Evolutionary conservation across 768 basidiomycete genomes (phyloP).

Genomic region (Pleurotus citrinopileatus): DNA sequence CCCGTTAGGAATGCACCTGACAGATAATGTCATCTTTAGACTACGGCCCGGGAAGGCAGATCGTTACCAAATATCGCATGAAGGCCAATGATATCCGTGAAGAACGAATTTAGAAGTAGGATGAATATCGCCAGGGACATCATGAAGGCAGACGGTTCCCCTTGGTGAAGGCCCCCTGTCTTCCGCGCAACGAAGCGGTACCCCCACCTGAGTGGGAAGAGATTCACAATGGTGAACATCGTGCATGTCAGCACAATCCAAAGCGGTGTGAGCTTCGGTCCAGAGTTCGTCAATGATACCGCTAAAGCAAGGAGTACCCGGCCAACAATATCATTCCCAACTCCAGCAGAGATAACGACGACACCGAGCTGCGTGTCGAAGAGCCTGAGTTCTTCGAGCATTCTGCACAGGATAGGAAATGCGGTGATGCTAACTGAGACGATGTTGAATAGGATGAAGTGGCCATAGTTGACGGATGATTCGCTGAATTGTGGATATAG

Average conservation of each 20-base stretch:
- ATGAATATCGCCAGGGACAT: slow-evolving; percentile 4
- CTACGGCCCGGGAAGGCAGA: background rate
- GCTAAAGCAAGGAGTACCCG: slow-evolving; percentile 1
- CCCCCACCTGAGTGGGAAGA: background rate
- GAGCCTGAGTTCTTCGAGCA: slow-evolving; percentile 56
- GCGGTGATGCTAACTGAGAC: slow-evolving; percentile 53
- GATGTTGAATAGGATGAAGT: slow-evolving; percentile 61
- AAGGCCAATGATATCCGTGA: slow-evolving; percentile 6
- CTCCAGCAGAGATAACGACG: slow-evolving; percentile 56
- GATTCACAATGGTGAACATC: background rate
- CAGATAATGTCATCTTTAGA: background rate
- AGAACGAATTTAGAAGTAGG: background rate
- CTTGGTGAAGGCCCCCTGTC: background rate
- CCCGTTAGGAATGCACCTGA: slow-evolving; percentile 1
- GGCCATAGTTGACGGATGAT: slow-evolving; percentile 39
- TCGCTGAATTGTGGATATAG: slow-evolving; percentile 51
- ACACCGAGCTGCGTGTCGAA: slow-evolving; percentile 56
- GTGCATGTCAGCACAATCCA: slow-evolving; percentile 3
- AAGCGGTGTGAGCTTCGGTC: background rate
- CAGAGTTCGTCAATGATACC: background rate
- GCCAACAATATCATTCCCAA: slow-evolving; percentile 35
- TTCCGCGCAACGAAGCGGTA: background rate
- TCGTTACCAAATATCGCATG: slow-evolving; percentile 4
- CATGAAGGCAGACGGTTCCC: background rate
- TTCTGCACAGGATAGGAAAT: slow-evolving; percentile 53